Evolutionary conservation across 1,139 yeast species (phyloP).

Genomic region (Yamadazyma sp.): DNA sequence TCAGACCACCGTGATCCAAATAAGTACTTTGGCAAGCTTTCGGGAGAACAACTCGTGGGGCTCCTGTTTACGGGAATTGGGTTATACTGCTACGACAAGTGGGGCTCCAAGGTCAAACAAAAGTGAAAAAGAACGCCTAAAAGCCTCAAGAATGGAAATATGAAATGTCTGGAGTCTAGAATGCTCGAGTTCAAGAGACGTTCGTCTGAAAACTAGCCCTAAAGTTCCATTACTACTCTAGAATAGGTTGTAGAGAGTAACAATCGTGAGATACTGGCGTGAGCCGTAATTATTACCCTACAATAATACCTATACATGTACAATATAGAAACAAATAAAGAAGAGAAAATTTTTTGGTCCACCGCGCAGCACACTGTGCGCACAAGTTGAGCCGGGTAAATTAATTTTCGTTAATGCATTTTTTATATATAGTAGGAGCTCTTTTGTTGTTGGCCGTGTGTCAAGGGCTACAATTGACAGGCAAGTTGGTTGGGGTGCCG

Average conservation of each 20-base stretch:
- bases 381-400: conserved; percentile 19
- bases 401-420: neutral
- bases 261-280: conserved; percentile 33
- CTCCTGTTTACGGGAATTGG: conserved; percentile 33
- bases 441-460: conserved; percentile 21
- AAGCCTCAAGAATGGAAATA: conserved; percentile 1
- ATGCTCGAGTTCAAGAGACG: conserved; percentile 35
- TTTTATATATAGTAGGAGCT: neutral
- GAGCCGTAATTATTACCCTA: conserved; percentile 42
- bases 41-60: conserved; percentile 31
- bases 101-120: conserved; percentile 48
- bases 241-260: conserved; percentile 56
- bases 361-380: conserved; percentile 1
- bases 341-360: conserved; percentile 9
- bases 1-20: conserved; percentile 13
- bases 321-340: conserved; percentile 32
- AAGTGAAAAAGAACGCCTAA: too few species aligned
- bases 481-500: conserved; percentile 22
- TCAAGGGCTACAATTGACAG: conserved; percentile 3
- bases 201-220: conserved; percentile 36
- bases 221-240: conserved; percentile 47
- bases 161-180: conserved; percentile 48
- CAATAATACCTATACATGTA: conserved; percentile 56
- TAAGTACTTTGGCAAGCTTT: conserved; percentile 29
- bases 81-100: conserved; percentile 39